Percentiles rank a stretch among this genome's conserved stretches.
Evolutionary conservation across 257 asterid genomes (phyloP).

Genomic region (Solanum rostratum): DNA sequence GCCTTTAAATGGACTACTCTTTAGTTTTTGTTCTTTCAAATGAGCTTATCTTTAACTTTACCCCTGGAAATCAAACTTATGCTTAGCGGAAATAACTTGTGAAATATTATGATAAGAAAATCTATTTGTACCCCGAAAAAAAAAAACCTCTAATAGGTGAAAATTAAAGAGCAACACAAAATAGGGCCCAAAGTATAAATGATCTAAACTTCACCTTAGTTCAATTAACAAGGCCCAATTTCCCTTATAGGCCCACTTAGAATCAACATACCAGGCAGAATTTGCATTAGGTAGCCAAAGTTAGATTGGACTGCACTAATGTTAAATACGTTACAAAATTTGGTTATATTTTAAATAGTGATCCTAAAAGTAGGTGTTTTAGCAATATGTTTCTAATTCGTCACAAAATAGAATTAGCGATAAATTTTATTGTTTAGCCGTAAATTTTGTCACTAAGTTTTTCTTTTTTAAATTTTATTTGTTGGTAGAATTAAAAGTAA

Average conservation of each 20-base stretch:
- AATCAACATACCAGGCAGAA: too few relatives aligned
- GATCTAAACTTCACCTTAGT: background rate
- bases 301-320: background rate
- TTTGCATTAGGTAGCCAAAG: background rate
- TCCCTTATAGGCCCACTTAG: background rate
- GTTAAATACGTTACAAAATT: background rate
- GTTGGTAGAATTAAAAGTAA: background rate
- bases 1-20: background rate
- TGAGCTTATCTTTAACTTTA: too few relatives aligned
- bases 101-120: too few relatives aligned
- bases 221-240: background rate
- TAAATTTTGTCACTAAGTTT: background rate
- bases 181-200: background rate
- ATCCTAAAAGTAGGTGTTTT: background rate
- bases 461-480: background rate
- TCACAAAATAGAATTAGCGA: background rate
- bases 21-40: background rate
- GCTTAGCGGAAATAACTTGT: background rate
- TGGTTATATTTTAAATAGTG: background rate
- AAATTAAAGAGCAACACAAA: background rate
- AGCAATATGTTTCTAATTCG: too few relatives aligned
- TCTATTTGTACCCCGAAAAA: too few relatives aligned
- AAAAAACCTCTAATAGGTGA: background rate
- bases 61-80: too few relatives aligned
- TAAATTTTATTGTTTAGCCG: background rate